Percentiles rank a stretch among this genome's conserved stretches.
These are phyloP conservation scores for Grosmannia serpens DNA, from an alignment of 2,329 filamentous ascomycete species.

Conservation along the genomic window DNA sequence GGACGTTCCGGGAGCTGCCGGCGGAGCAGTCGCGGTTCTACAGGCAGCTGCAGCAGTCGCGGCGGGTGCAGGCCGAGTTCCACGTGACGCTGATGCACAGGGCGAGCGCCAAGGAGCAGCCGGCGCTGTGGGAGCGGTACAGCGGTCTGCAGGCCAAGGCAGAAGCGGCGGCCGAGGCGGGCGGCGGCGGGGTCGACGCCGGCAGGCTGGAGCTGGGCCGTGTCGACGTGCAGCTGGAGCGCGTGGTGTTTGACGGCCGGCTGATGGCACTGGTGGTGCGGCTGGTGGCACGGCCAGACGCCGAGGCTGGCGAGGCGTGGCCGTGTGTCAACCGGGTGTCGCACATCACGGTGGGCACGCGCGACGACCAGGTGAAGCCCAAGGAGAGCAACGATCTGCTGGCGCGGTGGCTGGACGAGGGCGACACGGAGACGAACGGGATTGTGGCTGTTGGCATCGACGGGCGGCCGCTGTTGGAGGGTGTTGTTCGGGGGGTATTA, in stretches of 20 bases:
- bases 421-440: conserved; percentile 28
- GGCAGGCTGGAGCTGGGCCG: conserved; percentile 41
- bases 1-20: conserved; percentile 49
- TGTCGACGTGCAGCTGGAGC: conserved; percentile 52
- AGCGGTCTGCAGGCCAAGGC: conserved; percentile 41
- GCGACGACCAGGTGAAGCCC: conserved; percentile 64
- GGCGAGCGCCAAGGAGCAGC: conserved; percentile 45
- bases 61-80: conserved; percentile 73
- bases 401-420: conserved; percentile 56
- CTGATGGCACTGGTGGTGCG: conserved; percentile 88
- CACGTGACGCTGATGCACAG: conserved; percentile 92
- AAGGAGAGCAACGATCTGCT: conserved; percentile 89
- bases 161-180: conserved; percentile 17
- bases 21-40: conserved; percentile 56
- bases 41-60: conserved; percentile 57
- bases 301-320: conserved; percentile 31
- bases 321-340: conserved; percentile 66
- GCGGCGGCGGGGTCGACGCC: neutral
- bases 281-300: conserved; percentile 35
- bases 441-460: conserved; percentile 39
- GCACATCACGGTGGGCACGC: conserved; percentile 85
- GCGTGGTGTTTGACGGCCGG: conserved; percentile 71
- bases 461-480: conserved; percentile 34
- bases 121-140: conserved; percentile 69
- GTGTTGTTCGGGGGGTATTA: conserved; percentile 35